Evolutionary conservation across 768 basidiomycete genomes (phyloP).

Genomic region (Auricularia heimuer): DNA sequence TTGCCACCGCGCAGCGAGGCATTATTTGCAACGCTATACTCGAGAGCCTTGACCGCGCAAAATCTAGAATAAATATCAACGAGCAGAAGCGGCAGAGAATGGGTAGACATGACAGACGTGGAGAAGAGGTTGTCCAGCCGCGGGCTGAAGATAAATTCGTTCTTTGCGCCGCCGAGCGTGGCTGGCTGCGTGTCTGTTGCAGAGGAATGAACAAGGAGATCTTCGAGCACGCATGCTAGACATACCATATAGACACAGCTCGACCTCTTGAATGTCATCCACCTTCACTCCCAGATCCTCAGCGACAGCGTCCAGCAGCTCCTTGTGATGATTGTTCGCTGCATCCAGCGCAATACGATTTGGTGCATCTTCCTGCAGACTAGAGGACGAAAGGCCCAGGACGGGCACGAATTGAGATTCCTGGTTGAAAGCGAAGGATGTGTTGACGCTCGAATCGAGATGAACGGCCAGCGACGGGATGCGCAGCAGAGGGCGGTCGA

Average conservation of each 20-base stretch:
- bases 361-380: neutral
- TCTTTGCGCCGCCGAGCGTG: constrained; percentile 71
- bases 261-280: constrained; percentile 89
- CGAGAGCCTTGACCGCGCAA: constrained; percentile 79
- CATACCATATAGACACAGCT: constrained; percentile 48
- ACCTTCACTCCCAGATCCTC: constrained; percentile 66
- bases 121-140: constrained; percentile 90
- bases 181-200: constrained; percentile 68
- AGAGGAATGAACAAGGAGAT: neutral
- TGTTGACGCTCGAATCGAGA: constrained; percentile 56
- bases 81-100: neutral
- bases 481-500: constrained; percentile 75
- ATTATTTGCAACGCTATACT: constrained; percentile 34
- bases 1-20: constrained; percentile 43
- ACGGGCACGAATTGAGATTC: constrained; percentile 90
- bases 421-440: constrained; percentile 72
- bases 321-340: constrained; percentile 71
- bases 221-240: neutral
- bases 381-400: constrained; percentile 49
- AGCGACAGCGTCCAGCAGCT: constrained; percentile 63
- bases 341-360: neutral
- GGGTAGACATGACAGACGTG: constrained; percentile 31
- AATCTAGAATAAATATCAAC: constrained; percentile 26
- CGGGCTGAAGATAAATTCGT: constrained; percentile 89
- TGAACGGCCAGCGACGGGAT: constrained; percentile 91